Evolutionary conservation across 352 stramenopile genomes (phyloP).

Genomic region (Ophiocytium majus): DNA sequence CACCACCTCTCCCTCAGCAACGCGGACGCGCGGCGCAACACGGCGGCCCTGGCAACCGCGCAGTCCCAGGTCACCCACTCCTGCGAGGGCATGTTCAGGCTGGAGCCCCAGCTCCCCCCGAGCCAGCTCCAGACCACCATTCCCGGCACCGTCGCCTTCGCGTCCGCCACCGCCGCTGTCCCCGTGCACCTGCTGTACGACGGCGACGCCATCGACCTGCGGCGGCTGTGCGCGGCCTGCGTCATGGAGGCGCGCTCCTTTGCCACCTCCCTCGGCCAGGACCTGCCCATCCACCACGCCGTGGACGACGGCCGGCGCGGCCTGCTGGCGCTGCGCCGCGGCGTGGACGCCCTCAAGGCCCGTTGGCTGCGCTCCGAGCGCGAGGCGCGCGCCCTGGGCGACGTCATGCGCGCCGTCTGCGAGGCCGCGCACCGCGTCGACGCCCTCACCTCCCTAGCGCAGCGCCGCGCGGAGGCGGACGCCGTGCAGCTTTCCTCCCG

Average conservation of each 20-base stretch:
- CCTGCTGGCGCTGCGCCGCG: conserved; percentile 20
- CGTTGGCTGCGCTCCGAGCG: conserved; percentile 27
- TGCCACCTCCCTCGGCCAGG: conserved; percentile 23
- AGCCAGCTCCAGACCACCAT: neutral
- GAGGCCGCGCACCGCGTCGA: neutral
- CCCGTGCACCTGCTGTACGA: conserved; percentile 17
- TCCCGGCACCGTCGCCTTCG: neutral
- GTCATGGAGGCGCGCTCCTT: conserved; percentile 16
- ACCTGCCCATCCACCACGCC: conserved; percentile 38
- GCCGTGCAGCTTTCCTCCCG: too few relatives aligned
- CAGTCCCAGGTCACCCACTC: neutral
- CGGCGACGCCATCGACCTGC: conserved; percentile 27
- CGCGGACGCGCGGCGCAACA: neutral
- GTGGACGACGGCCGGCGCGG: conserved; percentile 36
- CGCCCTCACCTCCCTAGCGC: neutral
- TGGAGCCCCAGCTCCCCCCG: neutral
- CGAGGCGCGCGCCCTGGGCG: neutral
- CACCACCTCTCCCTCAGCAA: neutral
- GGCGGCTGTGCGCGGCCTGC: conserved; percentile 29
- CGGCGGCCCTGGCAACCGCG: too few relatives aligned
- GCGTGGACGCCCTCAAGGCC: conserved; percentile 32
- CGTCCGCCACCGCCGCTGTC: neutral
- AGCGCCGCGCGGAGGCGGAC: neutral
- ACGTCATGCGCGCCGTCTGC: neutral
- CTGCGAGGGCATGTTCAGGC: neutral